Base-by-base conservation (phyloP, 164 flowering plant species). In the Vitis riparia region DNA sequence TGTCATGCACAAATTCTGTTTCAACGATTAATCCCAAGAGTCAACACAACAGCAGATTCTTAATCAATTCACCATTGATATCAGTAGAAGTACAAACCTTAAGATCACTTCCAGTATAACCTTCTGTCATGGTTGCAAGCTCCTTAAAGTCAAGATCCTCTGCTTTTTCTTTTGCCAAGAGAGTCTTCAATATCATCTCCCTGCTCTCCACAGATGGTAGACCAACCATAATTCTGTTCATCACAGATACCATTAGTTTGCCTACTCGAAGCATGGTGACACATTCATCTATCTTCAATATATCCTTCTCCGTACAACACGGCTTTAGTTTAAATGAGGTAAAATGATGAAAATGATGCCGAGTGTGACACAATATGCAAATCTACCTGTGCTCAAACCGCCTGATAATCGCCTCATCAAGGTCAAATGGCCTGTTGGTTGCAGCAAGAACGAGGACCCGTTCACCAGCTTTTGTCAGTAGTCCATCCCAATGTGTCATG, bases 401-500 rank as follows among this genome's bases (percentile, higher is more conserved):
- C 77, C 95, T 87, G 19, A 89, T 89, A 59, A 89, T 89, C 30
- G 94, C 94, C 75, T 89, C 91, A 77, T 89, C 87, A 70, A 90
- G 94, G 76, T 89, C 94, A 73, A 87, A 88, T 7, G 95, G 95
- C 68, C 95, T 78, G 78, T 90, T 90, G 67, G 95, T 88, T 11
- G 95, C 95, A 52, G 95, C 95, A 77, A 88, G 92, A 69, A 90
- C 95, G 13, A 90, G 90, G 71, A 90, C 88, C 13, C 83, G 72
- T 68, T 90, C 95, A n/a, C 88, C 88, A 44, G 84, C 56, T 75
- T 81, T 85, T 5, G 95, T 83, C 76, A 88, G 63, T 11, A 90
- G 76, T 13, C 95, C 92, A 72, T 90, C 95, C 95, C 95, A 90
- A 61, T 88, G 92, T 8, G 88, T 73, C 95, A 90, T 90, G 79